Evolutionary conservation across 129 eudicot species (phyloP).

Genomic region (Apium graveolens): DNA sequence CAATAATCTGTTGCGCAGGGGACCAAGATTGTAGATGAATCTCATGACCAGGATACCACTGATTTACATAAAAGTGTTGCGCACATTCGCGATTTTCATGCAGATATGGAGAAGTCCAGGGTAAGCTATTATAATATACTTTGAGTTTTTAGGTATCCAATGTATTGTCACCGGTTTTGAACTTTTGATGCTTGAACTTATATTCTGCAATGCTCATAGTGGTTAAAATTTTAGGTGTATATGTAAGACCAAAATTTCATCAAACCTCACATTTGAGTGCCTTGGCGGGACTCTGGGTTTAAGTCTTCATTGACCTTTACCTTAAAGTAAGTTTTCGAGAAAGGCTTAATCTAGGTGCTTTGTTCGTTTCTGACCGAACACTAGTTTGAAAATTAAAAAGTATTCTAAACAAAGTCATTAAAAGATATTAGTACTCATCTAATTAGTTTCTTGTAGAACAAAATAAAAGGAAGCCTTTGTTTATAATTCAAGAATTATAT

Average conservation of each 20-base stretch:
- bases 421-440: not conserved
- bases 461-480: not conserved
- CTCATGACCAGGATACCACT: conserved; percentile 90
- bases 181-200: not conserved
- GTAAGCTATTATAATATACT: conserved; percentile 31
- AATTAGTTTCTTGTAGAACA: not conserved
- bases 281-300: not conserved
- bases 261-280: not conserved
- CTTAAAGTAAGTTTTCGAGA: not conserved
- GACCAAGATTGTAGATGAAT: conserved; percentile 53
- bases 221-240: not conserved
- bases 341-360: not conserved
- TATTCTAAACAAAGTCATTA: not conserved
- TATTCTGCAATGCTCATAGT: not conserved
- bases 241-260: not conserved
- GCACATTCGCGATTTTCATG: conserved; percentile 32
- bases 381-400: not conserved
- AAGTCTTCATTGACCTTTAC: not conserved
- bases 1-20: conserved; percentile 49
- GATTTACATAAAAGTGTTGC: conserved; percentile 84
- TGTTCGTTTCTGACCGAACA: not conserved
- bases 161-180: not conserved
- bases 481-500: not conserved
- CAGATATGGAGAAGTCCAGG: conserved; percentile 26
- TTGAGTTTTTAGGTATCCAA: not conserved